A percentile compares a stretch with the other conserved stretches of the same genome.
phyloP scores from a whole-genome alignment of 495 filamentous ascomycete species.

The Aspergillus heteromorphus region DNA sequence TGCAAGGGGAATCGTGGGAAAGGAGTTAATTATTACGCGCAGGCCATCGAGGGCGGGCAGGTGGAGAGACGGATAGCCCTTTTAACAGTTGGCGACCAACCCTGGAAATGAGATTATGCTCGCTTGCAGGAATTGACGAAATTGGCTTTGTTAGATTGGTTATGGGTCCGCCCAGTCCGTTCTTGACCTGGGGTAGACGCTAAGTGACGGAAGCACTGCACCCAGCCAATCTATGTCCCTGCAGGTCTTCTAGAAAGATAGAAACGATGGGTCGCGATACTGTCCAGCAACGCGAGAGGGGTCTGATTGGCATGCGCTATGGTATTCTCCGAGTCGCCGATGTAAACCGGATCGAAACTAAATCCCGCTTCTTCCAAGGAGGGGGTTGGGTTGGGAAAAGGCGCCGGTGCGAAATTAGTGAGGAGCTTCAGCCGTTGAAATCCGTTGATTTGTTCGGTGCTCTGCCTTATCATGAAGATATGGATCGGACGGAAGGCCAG shows the following conservation, averaged over 20 bases:
- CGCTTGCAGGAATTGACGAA: conserved; percentile 13
- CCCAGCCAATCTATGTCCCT: conserved; percentile 10
- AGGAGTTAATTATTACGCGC: conserved; percentile 6
- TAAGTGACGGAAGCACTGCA: conserved; percentile 1
- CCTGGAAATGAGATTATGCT: conserved; percentile 11
- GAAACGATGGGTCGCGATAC: conserved; percentile 9
- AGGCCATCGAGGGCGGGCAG: conserved; percentile 7
- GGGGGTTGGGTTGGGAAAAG: conserved; percentile 10
- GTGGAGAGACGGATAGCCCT: conserved; percentile 8
- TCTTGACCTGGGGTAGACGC: conserved; percentile 16
- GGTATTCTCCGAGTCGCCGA: conserved; percentile 8
- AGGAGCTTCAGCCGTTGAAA: conserved; percentile 1
- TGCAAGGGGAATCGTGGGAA: neutral
- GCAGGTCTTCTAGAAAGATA: conserved; percentile 16
- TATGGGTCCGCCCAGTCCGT: conserved; percentile 2
- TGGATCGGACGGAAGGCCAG: conserved; percentile 7
- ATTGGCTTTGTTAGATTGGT: conserved; percentile 6
- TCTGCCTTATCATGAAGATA: conserved; percentile 11
- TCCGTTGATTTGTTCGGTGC: conserved; percentile 11
- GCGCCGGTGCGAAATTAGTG: conserved; percentile 5
- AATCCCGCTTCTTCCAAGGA: conserved; percentile 5
- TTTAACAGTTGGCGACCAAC: conserved; percentile 10
- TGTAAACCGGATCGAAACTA: conserved; percentile 13
- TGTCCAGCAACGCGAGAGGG: conserved; percentile 8
- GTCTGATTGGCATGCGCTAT: conserved; percentile 10